Percentiles rank a stretch among this genome's conserved stretches.
Evolutionary conservation across 2,329 filamentous ascomycete species (phyloP).

Genomic region (Shiraia bambusicola): DNA sequence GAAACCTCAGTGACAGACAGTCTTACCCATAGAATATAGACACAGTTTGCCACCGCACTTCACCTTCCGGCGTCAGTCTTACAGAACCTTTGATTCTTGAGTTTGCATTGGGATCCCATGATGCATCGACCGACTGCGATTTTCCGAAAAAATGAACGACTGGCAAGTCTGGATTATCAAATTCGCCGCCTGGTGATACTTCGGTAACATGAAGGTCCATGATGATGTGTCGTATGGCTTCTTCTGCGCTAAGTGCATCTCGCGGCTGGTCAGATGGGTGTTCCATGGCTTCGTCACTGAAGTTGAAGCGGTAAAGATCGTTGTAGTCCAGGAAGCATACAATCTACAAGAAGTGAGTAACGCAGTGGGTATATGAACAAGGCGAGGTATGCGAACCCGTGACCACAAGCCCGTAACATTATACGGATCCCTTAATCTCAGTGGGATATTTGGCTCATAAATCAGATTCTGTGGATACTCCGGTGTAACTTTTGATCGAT

Average conservation of each 20-base stretch:
- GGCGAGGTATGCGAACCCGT: constrained; percentile 50
- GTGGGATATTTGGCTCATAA: constrained; percentile 42
- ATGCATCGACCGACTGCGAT: constrained; percentile 62
- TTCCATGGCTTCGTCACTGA: constrained; percentile 47
- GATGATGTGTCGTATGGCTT: constrained; percentile 70
- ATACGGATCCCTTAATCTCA: constrained; percentile 67
- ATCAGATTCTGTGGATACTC: constrained; percentile 17
- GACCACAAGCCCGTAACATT: constrained; percentile 71
- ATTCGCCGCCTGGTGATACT: constrained; percentile 60
- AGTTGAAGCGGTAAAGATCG: constrained; percentile 74
- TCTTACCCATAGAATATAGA: constrained; percentile 59
- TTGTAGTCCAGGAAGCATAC: constrained; percentile 48
- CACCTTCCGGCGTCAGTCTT: constrained; percentile 66
- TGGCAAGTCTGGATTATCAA: constrained; percentile 61
- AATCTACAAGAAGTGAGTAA: constrained; percentile 34
- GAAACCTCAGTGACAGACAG: neutral
- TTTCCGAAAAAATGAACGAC: constrained; percentile 68
- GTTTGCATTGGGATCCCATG: constrained; percentile 69
- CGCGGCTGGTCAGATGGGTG: constrained; percentile 44
- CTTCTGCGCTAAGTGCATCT: constrained; percentile 61
- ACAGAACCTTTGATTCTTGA: constrained; percentile 66
- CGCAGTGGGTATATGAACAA: neutral
- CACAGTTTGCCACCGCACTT: constrained; percentile 73
- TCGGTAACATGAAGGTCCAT: constrained; percentile 65
- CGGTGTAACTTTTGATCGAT: constrained; percentile 9